Conservation (phyloP, 352 stramenopile species). For the Pythium sp. region DNA sequence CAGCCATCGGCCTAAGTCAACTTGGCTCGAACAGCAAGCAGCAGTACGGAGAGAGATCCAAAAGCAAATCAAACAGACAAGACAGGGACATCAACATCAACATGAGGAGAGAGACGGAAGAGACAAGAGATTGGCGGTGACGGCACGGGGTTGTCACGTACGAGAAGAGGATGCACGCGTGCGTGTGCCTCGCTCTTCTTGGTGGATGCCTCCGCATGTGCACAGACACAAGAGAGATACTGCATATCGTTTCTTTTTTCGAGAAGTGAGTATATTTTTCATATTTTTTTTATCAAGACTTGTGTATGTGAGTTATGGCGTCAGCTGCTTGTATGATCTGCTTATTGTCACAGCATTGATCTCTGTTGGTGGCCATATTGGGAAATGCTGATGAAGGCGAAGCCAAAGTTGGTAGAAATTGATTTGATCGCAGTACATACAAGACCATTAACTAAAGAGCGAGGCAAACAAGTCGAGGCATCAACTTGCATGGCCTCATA, state of each 20-base stretch:
- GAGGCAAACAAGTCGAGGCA: no score
- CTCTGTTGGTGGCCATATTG: no score
- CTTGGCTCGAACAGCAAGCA: neutral
- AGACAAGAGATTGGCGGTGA: neutral
- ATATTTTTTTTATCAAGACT: constrained; percentile 4
- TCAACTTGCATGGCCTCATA: no score
- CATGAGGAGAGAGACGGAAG: neutral
- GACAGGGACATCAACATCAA: neutral
- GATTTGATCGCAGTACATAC: no score
- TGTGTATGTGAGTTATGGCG: neutral
- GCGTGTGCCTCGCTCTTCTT: neutral
- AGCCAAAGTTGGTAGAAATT: no score
- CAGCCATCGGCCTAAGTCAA: constrained; percentile 21
- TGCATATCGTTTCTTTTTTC: constrained; percentile 10
- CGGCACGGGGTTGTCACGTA: neutral
- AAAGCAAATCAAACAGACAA: constrained; percentile 1
- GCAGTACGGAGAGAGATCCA: constrained; percentile 5
- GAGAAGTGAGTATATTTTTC: constrained; percentile 10
- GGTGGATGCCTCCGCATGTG: neutral
- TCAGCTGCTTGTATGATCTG: neutral
- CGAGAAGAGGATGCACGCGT: neutral
- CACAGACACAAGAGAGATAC: neutral
- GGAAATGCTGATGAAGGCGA: no score
- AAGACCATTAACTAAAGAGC: no score
- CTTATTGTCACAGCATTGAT: neutral